phyloP scores from a whole-genome alignment of 495 filamentous ascomycete species.

The Penicillium herquei region DNA sequence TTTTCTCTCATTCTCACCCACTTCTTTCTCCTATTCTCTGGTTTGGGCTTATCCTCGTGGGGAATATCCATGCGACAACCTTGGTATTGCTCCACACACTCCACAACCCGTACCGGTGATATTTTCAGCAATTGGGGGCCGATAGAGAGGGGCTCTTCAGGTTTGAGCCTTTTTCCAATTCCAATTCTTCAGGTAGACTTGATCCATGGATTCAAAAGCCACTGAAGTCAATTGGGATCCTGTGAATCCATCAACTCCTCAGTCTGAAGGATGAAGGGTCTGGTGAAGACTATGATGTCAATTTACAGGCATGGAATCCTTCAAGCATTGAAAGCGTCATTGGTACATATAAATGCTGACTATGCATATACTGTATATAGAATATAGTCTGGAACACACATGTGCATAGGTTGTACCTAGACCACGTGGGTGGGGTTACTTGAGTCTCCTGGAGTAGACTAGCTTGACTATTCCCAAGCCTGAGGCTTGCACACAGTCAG shows the following conservation, averaged over 20 bases:
- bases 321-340: neutral
- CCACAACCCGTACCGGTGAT: neutral
- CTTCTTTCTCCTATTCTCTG: neutral
- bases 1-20: too few species aligned
- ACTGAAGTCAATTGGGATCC: neutral
- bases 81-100: neutral
- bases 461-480: too few species aligned
- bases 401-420: neutral
- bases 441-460: neutral
- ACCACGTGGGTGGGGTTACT: neutral
- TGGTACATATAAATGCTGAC: too few species aligned
- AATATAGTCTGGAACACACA: neutral
- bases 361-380: neutral
- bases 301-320: neutral
- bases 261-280: neutral
- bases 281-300: neutral
- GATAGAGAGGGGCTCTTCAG: neutral
- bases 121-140: neutral
- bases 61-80: neutral
- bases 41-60: neutral
- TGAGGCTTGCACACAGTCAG: neutral
- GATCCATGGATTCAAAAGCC: neutral
- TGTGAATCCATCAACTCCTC: neutral
- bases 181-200: too few species aligned
- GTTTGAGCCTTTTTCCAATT: too few species aligned